These are phyloP conservation scores for Mortierella sp. DNA, from an alignment of 371 early-diverging fungal species.

Conservation along the genomic window DNA sequence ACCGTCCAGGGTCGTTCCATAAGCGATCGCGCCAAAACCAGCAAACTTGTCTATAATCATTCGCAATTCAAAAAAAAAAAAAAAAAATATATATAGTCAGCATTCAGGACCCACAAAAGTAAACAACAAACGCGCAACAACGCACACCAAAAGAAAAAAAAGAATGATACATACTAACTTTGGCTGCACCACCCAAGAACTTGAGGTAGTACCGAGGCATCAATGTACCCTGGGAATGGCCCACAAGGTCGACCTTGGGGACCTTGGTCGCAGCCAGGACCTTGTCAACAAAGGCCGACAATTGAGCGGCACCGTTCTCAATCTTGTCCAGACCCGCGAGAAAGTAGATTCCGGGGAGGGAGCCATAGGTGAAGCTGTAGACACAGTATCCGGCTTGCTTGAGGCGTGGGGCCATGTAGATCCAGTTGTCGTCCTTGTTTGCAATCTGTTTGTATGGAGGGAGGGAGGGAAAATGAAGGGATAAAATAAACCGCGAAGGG, in stretches of 20 bases:
- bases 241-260: constrained; percentile 26
- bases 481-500: not conserved
- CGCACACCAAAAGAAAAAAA: not conserved
- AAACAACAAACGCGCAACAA: not conserved
- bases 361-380: constrained; percentile 22
- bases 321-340: constrained; percentile 33
- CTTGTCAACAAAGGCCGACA: constrained; percentile 32
- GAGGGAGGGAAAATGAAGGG: not conserved
- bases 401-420: constrained; percentile 27
- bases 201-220: constrained; percentile 54
- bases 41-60: constrained; percentile 33
- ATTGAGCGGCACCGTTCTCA: constrained; percentile 26
- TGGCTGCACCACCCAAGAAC: constrained; percentile 43
- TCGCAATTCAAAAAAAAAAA: not conserved
- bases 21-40: constrained; percentile 48
- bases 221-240: constrained; percentile 43
- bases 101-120: not conserved
- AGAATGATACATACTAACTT: constrained; percentile 26
- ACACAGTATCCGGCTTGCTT: constrained; percentile 28
- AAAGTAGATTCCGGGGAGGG: constrained; percentile 6
- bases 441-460: not conserved
- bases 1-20: constrained; percentile 37
- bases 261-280: constrained; percentile 18
- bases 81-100: not conserved
- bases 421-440: constrained; percentile 19